Conservation (phyloP, 2,329 filamentous ascomycete genomes). For the Exophiala calicioides region DNA sequence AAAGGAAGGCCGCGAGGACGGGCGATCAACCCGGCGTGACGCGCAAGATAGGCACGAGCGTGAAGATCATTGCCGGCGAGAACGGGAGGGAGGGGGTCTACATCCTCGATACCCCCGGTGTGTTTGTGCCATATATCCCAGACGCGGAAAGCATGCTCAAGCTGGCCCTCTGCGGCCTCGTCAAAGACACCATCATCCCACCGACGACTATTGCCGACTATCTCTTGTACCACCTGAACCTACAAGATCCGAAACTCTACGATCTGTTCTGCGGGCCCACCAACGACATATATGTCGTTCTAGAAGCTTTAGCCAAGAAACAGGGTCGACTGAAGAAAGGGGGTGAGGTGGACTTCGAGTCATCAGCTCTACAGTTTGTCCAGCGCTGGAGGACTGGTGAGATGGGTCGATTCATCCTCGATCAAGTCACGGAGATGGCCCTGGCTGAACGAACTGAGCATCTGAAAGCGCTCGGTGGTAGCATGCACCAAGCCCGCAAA, state of each 20-base stretch:
- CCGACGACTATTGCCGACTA: slow-evolving; percentile 83
- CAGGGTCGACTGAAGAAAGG: slow-evolving; percentile 76
- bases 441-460: slow-evolving; percentile 50
- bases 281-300: slow-evolving; percentile 75
- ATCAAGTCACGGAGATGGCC: slow-evolving; percentile 67
- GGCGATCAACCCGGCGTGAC: slow-evolving; percentile 89
- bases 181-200: slow-evolving; percentile 84
- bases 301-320: slow-evolving; percentile 69
- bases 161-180: slow-evolving; percentile 84
- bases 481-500: slow-evolving; percentile 47
- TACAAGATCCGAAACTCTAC: slow-evolving; percentile 64
- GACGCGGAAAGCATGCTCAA: slow-evolving; percentile 90
- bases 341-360: slow-evolving; percentile 68
- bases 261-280: slow-evolving; percentile 67
- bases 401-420: slow-evolving; percentile 75
- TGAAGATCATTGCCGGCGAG: slow-evolving; percentile 72
- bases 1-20: slow-evolving; percentile 73
- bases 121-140: slow-evolving; percentile 89
- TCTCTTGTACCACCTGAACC: slow-evolving; percentile 81
- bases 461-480: slow-evolving; percentile 38
- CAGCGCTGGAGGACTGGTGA: slow-evolving; percentile 78
- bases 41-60: slow-evolving; percentile 76
- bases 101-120: slow-evolving; percentile 87
- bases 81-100: slow-evolving; percentile 67
- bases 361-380: slow-evolving; percentile 76